These are phyloP conservation scores for Pseudozyma hubeiensis DNA, from an alignment of 1,284 basidiomycete species.

Conservation along the genomic window DNA sequence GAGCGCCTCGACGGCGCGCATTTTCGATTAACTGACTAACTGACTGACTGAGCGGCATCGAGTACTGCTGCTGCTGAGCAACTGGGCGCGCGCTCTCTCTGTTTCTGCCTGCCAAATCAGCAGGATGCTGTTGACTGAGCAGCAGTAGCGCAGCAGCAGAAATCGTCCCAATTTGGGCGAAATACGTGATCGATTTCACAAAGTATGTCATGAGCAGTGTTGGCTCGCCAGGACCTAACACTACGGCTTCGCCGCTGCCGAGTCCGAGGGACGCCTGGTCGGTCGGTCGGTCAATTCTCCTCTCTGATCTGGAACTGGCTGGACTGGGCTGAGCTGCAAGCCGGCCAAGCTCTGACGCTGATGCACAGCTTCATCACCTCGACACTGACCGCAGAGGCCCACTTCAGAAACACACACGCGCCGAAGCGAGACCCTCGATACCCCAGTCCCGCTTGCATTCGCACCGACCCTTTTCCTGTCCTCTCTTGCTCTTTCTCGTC, in stretches of 20 bases:
- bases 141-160: too few relatives aligned
- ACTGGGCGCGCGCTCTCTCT: background rate
- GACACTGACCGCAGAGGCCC: background rate
- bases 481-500: background rate
- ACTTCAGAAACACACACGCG: background rate
- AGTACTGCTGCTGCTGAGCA: constrained; percentile 1
- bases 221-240: too few relatives aligned
- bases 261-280: too few relatives aligned
- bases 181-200: too few relatives aligned
- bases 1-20: background rate
- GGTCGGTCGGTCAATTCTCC: too few relatives aligned
- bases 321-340: constrained; percentile 10
- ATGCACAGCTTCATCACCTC: constrained; percentile 6
- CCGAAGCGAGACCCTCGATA: constrained; percentile 17
- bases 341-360: background rate
- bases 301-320: too few relatives aligned
- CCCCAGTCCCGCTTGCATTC: background rate
- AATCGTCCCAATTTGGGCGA: too few relatives aligned
- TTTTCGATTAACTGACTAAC: too few relatives aligned
- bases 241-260: too few relatives aligned
- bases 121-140: too few relatives aligned
- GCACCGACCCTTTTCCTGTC: background rate
- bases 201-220: too few relatives aligned
- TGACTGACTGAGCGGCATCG: constrained; percentile 4
- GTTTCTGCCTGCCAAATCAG: background rate